Conservation (phyloP, 73 alveolate genomes). For the Uronychia binucleata region DNA sequence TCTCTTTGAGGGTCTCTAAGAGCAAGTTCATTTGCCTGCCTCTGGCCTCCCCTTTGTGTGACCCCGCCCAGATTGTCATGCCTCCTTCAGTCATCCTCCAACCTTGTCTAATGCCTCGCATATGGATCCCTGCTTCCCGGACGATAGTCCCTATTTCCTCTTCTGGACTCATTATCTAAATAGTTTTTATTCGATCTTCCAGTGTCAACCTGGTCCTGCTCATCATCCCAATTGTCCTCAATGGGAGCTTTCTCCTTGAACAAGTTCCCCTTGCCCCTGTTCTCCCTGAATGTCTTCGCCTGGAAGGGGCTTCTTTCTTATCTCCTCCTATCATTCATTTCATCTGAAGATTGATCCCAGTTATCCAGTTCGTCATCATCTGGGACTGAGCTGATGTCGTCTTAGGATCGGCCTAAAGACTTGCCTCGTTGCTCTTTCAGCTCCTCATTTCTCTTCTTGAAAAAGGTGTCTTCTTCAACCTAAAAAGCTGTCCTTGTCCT, state of each 20-base stretch:
- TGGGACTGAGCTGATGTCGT: not conserved
- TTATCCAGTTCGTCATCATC: not conserved
- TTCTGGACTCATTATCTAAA: not conserved
- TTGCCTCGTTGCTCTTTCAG: too few relatives aligned
- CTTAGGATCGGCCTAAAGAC: too few relatives aligned
- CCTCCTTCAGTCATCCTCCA: not conserved
- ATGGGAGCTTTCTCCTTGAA: not conserved
- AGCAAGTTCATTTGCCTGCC: not conserved
- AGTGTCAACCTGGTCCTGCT: not conserved
- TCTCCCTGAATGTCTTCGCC: not conserved
- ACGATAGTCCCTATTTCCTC: not conserved
- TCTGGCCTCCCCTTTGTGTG: not conserved
- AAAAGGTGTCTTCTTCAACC: too few relatives aligned
- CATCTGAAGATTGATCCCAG: not conserved
- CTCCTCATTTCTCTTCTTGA: too few relatives aligned
- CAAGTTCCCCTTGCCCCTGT: not conserved
- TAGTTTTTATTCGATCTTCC: too few relatives aligned
- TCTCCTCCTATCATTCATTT: not conserved
- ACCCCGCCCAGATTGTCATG: not conserved
- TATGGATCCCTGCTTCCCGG: not conserved
- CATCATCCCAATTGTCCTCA: not conserved
- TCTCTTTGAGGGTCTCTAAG: not conserved
- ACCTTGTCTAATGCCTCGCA: not conserved
- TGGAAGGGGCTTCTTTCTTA: not conserved
- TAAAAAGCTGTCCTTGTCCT: too few relatives aligned